These are phyloP conservation scores for Coprinellus micaceus DNA, from an alignment of 768 basidiomycete genomes.

Conservation along the genomic window DNA sequence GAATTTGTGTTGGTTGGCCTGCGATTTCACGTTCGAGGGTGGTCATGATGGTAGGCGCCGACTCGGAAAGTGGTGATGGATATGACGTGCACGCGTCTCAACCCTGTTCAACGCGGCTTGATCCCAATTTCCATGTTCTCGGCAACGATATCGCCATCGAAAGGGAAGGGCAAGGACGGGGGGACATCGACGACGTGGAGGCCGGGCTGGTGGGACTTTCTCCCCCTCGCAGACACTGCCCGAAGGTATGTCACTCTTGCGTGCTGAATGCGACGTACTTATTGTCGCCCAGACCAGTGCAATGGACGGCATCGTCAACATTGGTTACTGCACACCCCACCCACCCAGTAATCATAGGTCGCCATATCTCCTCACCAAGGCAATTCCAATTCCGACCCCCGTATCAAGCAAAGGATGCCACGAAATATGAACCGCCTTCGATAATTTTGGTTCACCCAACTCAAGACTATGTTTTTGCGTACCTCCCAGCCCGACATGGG, in stretches of 20 bases:
- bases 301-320: slow-evolving; percentile 67
- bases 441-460: slow-evolving; percentile 57
- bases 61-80: background rate
- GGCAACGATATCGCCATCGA: slow-evolving; percentile 38
- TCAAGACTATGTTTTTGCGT: slow-evolving; percentile 69
- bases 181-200: slow-evolving; percentile 43
- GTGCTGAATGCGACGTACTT: background rate
- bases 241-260: slow-evolving; percentile 40
- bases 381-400: slow-evolving; percentile 60
- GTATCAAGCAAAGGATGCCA: slow-evolving; percentile 40
- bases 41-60: slow-evolving; percentile 10
- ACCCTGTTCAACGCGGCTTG: background rate
- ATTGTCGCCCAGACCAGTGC: slow-evolving; percentile 49
- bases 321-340: slow-evolving; percentile 68
- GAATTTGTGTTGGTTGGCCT: slow-evolving; percentile 63
- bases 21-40: slow-evolving; percentile 46
- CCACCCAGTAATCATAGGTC: slow-evolving; percentile 55
- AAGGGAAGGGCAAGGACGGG: slow-evolving; percentile 52
- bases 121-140: slow-evolving; percentile 12
- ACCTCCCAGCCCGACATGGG: slow-evolving; percentile 56
- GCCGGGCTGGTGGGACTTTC: slow-evolving; percentile 72
- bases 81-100: background rate
- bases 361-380: slow-evolving; percentile 67
- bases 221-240: slow-evolving; percentile 55
- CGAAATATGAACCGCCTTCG: slow-evolving; percentile 57